Percentiles rank a stretch among this genome's conserved stretches.
phyloP scores from a whole-genome alignment of 2,329 filamentous ascomycete genomes.

The Fusarium buharicum region DNA sequence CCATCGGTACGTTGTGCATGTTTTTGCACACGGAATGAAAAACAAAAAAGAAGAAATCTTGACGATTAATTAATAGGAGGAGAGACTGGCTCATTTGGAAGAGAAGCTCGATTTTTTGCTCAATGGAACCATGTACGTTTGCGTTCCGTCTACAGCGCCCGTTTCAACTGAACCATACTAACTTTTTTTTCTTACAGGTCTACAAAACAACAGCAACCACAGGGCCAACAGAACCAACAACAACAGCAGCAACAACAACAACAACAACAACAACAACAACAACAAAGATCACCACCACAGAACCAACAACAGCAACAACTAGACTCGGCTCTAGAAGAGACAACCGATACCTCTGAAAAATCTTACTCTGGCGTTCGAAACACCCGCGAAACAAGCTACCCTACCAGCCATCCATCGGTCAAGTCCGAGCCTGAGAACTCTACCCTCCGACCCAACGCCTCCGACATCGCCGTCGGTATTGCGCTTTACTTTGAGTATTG shows the following conservation, averaged over 20 bases:
- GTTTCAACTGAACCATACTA: no score
- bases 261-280: slow-evolving; percentile 24
- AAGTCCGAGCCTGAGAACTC: slow-evolving; percentile 45
- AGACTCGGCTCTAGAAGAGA: slow-evolving; percentile 48
- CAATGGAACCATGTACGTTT: slow-evolving; percentile 52
- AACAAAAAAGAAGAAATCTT: slow-evolving; percentile 10
- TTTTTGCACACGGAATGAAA: slow-evolving; percentile 3
- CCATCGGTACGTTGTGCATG: slow-evolving; percentile 55
- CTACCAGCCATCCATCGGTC: slow-evolving; percentile 40
- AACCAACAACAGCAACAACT: slow-evolving; percentile 27
- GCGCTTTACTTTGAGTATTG: slow-evolving; percentile 57
- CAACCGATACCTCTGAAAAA: slow-evolving; percentile 48
- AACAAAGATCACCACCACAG: slow-evolving; percentile 15
- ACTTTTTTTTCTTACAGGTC: neutral
- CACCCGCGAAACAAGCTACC: slow-evolving; percentile 38
- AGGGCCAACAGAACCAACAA: neutral
- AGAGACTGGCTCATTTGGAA: slow-evolving; percentile 61
- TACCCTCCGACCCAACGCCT: slow-evolving; percentile 44
- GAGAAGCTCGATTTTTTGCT: slow-evolving; percentile 63
- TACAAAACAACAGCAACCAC: no score
- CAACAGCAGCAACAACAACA: neutral
- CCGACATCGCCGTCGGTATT: slow-evolving; percentile 52
- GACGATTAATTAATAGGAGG: slow-evolving; percentile 53
- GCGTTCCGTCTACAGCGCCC: no score
- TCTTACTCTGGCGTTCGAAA: slow-evolving; percentile 49